Evolutionary conservation across 1,284 basidiomycete species (phyloP).

Genomic region (Marasmius sp.): DNA sequence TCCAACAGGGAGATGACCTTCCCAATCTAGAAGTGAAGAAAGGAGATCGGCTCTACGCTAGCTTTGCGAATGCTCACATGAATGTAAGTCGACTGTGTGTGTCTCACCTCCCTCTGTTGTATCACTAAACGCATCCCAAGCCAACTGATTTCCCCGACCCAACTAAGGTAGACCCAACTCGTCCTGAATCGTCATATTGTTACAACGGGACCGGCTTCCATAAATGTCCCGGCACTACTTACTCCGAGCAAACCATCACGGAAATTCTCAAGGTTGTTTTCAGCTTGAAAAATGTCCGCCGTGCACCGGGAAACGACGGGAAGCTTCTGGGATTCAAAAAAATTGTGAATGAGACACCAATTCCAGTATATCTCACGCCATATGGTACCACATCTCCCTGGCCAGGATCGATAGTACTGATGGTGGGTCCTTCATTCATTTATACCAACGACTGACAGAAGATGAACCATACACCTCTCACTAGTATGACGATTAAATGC

Average conservation of each 20-base stretch:
- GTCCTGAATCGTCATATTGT: slow-evolving; percentile 35
- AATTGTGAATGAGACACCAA: slow-evolving; percentile 24
- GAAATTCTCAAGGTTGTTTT: slow-evolving; percentile 48
- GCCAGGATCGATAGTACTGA: slow-evolving; percentile 31
- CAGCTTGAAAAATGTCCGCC: slow-evolving; percentile 42
- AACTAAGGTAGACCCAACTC: slow-evolving; percentile 36
- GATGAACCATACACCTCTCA: neutral
- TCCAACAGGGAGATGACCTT: slow-evolving; percentile 40
- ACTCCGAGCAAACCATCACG: slow-evolving; percentile 38
- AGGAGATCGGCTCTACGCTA: slow-evolving; percentile 44
- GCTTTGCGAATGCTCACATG: slow-evolving; percentile 49
- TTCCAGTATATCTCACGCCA: slow-evolving; percentile 28
- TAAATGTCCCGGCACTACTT: slow-evolving; percentile 38
- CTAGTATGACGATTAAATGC: neutral
- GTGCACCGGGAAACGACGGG: slow-evolving; percentile 41
- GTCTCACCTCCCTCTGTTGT: neutral
- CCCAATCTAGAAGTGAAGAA: slow-evolving; percentile 37
- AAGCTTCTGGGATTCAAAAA: slow-evolving; percentile 35
- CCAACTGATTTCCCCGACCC: slow-evolving; percentile 47
- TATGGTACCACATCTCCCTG: slow-evolving; percentile 30
- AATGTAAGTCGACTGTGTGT: slow-evolving; percentile 36
- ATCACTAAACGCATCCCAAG: slow-evolving; percentile 13
- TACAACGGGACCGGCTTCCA: slow-evolving; percentile 48
- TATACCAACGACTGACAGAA: no score
- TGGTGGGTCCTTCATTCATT: slow-evolving; percentile 13